phyloP scores from a whole-genome alignment of 352 stramenopile species.

The Plasmopara muralis region DNA sequence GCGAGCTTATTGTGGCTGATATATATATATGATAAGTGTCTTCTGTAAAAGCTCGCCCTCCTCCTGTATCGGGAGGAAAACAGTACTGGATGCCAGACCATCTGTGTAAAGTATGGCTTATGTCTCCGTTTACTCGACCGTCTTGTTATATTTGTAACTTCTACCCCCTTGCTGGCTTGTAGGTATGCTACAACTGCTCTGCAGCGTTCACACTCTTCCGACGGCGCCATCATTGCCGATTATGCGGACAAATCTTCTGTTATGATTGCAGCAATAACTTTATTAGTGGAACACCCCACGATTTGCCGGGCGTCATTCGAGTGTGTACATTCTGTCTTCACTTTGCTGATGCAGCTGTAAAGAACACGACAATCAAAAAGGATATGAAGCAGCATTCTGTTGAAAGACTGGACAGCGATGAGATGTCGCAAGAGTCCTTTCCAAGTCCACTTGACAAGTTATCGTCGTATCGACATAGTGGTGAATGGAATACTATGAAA shows the following conservation, averaged over 20 bases:
- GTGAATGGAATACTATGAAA: slow-evolving; percentile 13
- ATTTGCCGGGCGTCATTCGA: slow-evolving; percentile 48
- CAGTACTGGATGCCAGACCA: slow-evolving; percentile 86
- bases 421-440: slow-evolving; percentile 14
- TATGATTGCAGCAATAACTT: slow-evolving; percentile 78
- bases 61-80: slow-evolving; percentile 35
- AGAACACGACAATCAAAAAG: slow-evolving; percentile 22
- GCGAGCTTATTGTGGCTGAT: background rate
- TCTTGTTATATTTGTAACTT: background rate
- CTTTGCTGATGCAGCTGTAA: slow-evolving; percentile 38
- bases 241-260: slow-evolving; percentile 84
- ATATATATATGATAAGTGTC: slow-evolving; percentile 12
- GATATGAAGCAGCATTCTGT: slow-evolving; percentile 12
- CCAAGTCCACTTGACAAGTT: slow-evolving; percentile 19
- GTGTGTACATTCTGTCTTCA: slow-evolving; percentile 72
- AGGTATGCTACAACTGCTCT: slow-evolving; percentile 83
- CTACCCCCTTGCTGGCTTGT: background rate
- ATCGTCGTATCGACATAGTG: slow-evolving; percentile 13
- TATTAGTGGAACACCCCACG: slow-evolving; percentile 51
- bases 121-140: background rate
- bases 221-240: slow-evolving; percentile 78
- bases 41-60: slow-evolving; percentile 24
- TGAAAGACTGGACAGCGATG: slow-evolving; percentile 18
- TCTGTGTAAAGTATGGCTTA: slow-evolving; percentile 56
- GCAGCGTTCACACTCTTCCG: slow-evolving; percentile 76